Base-by-base conservation (phyloP, 2,329 filamentous ascomycete genomes). In the Sclerotinia spermophila region DNA sequence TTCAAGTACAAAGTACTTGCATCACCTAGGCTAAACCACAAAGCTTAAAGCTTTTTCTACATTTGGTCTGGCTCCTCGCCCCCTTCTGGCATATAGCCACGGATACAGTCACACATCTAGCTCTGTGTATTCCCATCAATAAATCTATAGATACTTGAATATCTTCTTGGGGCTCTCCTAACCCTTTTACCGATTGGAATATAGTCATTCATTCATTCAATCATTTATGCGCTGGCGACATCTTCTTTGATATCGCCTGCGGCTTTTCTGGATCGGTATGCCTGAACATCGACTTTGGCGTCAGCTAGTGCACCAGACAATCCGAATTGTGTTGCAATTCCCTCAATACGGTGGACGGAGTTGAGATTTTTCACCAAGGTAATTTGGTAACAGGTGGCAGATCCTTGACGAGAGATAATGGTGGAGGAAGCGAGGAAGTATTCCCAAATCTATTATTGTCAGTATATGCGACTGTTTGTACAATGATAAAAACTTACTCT, bases 321-420 rank as follows among this genome's bases (percentile, higher is more conserved):
- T 59, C 84, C 86, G 78, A 86, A 91, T 76, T 93, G 90, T 56
- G 82, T 86, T n/a, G 83, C 77, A 74, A 93, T 86, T 61, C 91
- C 91, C 78, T 93, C 90, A 73, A 93, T 81, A 77, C 92, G 89
- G 82, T 94, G 91, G 33, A 89, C 92, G 40, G 90, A 91, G 84
- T 94, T 94, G 82, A 94, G 87, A 81, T 94, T 94, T 87, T 94
- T 94, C 80, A 93, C 90, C 69, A 92, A 82, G 42, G 88, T 89
- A 79, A 94, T 90, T 82, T 94, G 92, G 83, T 88, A 94, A 84
- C 91, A 93, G 53, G 90, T 92, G 62, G 91, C 91, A 75, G 84
- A 84, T 75, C 91, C 91, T 81, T 94, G 91, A 77, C 91, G 87
- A 59, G 91, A 92, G 80, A 87, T 86, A 80, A 94, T 93, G 75